A percentile compares a stretch with the other conserved stretches of the same genome.
These are phyloP conservation scores for Paxillus ammoniavirescens DNA, from an alignment of 768 basidiomycete species.

Conservation along the genomic window DNA sequence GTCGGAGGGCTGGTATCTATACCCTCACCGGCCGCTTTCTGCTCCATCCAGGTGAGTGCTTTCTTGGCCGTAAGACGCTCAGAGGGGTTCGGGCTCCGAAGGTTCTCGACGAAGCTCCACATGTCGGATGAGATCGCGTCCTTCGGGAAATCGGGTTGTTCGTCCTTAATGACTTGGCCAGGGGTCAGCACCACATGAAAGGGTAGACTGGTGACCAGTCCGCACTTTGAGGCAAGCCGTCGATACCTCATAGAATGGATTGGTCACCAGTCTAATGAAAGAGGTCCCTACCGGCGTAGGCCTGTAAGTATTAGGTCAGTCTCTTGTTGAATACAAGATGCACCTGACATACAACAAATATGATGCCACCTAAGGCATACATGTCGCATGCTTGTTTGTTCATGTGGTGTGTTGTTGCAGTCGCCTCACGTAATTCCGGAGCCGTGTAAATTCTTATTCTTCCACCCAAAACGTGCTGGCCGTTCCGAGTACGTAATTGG, in stretches of 20 bases:
- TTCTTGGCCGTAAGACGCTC: conserved; percentile 23
- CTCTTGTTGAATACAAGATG: not conserved
- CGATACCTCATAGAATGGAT: too few species aligned
- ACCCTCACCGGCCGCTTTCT: conserved; percentile 10
- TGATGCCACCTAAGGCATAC: conserved; percentile 42
- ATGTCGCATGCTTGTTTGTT: conserved; percentile 36
- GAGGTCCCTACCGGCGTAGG: conserved; percentile 16
- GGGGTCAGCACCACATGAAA: not conserved
- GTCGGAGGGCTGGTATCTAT: conserved; percentile 3
- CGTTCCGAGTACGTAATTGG: conserved; percentile 7
- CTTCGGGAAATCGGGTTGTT: conserved; percentile 1
- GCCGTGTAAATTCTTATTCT: conserved; percentile 24
- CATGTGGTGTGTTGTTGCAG: conserved; percentile 8
- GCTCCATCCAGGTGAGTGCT: conserved; percentile 25
- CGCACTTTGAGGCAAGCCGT: too few species aligned
- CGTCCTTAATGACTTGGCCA: not conserved
- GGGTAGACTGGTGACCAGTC: too few species aligned
- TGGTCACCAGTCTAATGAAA: too few species aligned
- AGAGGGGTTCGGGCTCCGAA: conserved; percentile 21
- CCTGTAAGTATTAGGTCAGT: conserved; percentile 5
- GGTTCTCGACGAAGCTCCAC: conserved; percentile 30
- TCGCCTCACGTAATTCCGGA: conserved; percentile 20
- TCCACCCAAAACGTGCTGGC: conserved; percentile 11
- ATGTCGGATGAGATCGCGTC: conserved; percentile 17
- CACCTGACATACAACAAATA: conserved; percentile 32